Evolutionary conservation across 768 basidiomycete species (phyloP).

Genomic region (Leccinellum luteum): DNA sequence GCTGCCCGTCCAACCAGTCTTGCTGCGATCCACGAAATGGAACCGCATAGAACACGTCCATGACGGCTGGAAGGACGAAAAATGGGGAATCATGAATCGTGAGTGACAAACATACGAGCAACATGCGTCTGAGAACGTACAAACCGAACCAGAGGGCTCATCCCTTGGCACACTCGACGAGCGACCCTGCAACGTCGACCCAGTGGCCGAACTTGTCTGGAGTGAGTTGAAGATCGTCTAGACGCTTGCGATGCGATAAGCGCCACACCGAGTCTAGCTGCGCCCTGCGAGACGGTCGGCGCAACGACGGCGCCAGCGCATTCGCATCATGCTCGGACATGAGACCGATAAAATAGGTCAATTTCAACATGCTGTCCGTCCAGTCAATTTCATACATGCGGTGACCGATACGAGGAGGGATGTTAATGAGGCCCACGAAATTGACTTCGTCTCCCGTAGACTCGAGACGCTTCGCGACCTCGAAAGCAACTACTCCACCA

Average conservation of each 20-base stretch:
- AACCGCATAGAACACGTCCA: conserved; percentile 19
- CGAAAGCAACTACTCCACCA: not conserved
- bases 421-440: not conserved
- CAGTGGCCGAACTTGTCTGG: not conserved
- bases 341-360: not conserved
- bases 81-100: not conserved
- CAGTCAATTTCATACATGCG: not conserved
- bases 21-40: no score
- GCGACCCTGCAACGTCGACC: not conserved
- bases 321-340: not conserved
- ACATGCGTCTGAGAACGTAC: conserved; percentile 8
- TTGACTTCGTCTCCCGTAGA: not conserved
- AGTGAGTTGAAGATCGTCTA: not conserved
- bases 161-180: not conserved
- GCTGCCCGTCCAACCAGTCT: no score
- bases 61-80: conserved; percentile 4
- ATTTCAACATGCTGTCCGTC: not conserved
- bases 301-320: not conserved
- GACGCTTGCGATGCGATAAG: not conserved
- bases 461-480: not conserved
- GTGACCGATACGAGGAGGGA: not conserved
- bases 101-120: not conserved
- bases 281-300: not conserved
- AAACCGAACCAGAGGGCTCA: conserved; percentile 14
- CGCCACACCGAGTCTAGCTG: not conserved